Percentiles rank a stretch among this genome's conserved stretches.
These are phyloP conservation scores for Protea cynaroides DNA, from an alignment of 164 flowering plant genomes.

Conservation along the genomic window DNA sequence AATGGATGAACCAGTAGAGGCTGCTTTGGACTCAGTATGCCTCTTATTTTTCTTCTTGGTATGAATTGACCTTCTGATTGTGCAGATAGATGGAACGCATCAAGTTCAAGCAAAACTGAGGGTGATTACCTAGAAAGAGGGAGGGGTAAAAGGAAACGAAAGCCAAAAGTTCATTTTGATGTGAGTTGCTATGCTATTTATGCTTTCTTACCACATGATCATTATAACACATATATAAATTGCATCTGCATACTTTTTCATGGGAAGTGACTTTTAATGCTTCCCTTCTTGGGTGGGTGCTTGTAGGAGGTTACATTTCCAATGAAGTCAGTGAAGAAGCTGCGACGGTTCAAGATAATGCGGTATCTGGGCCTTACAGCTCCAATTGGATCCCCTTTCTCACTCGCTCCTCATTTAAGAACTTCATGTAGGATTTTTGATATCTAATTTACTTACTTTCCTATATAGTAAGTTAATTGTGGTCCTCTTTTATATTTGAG, in stretches of 20 bases:
- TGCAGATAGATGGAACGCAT: conserved; percentile 28
- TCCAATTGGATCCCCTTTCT: conserved; percentile 55
- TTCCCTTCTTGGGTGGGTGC: no score
- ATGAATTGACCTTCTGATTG: neutral
- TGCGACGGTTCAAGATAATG: conserved; percentile 45
- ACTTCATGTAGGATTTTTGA: conserved; percentile 9
- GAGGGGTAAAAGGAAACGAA: conserved; percentile 46
- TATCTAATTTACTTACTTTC: neutral
- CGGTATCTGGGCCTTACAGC: conserved; percentile 48
- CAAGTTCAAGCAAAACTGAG: conserved; percentile 31
- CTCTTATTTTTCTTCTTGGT: no score
- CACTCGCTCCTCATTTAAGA: conserved; percentile 13
- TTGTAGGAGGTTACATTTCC: conserved; percentile 29
- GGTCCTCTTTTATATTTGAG: conserved; percentile 2
- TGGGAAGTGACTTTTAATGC: no score
- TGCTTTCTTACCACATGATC: neutral
- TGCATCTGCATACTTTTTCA: neutral
- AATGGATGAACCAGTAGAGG: no score
- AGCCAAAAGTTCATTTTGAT: conserved; percentile 45
- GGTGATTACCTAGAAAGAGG: conserved; percentile 14
- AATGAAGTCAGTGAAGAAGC: conserved; percentile 21
- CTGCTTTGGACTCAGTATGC: no score
- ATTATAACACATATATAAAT: neutral
- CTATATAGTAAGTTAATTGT: neutral
- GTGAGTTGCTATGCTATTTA: conserved; percentile 24